Percentiles rank a stretch among this genome's conserved stretches.
These are phyloP conservation scores for Cyberlindnera mrakii DNA, from an alignment of 805 yeast species.

Conservation along the genomic window DNA sequence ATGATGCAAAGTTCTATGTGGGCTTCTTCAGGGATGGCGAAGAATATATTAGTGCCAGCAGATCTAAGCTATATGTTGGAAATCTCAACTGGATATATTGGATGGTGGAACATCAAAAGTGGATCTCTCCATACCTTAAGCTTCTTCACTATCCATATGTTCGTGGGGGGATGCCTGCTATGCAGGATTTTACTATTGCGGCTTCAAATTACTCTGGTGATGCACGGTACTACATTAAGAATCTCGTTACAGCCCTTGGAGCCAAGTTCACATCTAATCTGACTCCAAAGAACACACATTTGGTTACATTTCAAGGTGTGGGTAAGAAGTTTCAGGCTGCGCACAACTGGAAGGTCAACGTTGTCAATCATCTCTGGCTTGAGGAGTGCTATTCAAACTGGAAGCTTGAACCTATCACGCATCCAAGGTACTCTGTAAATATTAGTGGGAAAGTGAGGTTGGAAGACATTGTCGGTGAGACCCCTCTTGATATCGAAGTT, in stretches of 20 bases:
- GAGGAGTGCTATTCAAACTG: constrained; percentile 72
- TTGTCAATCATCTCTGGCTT: constrained; percentile 82
- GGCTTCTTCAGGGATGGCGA: constrained; percentile 60
- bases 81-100: constrained; percentile 72
- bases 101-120: constrained; percentile 48
- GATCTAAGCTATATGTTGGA: constrained; percentile 43
- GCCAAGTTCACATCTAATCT: constrained; percentile 67
- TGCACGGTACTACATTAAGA: constrained; percentile 66
- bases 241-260: constrained; percentile 61
- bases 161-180: constrained; percentile 42
- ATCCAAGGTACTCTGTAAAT: constrained; percentile 40
- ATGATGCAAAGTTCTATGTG: constrained; percentile 42
- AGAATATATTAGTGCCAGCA: constrained; percentile 43
- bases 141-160: constrained; percentile 67
- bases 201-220: constrained; percentile 84
- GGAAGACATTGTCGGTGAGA: constrained; percentile 47
- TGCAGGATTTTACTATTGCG: constrained; percentile 51
- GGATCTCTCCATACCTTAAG: constrained; percentile 48
- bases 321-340: constrained; percentile 81
- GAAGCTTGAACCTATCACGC: constrained; percentile 41
- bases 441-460: constrained; percentile 15
- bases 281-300: constrained; percentile 60
- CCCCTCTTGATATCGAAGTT: constrained; percentile 36
- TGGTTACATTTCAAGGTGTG: constrained; percentile 57
- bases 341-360: constrained; percentile 53